Evolutionary conservation across 148 eudicot species (phyloP), one percentile per base, ranked within the genome.

Genomic region (Pouteria glomerata): DNA sequence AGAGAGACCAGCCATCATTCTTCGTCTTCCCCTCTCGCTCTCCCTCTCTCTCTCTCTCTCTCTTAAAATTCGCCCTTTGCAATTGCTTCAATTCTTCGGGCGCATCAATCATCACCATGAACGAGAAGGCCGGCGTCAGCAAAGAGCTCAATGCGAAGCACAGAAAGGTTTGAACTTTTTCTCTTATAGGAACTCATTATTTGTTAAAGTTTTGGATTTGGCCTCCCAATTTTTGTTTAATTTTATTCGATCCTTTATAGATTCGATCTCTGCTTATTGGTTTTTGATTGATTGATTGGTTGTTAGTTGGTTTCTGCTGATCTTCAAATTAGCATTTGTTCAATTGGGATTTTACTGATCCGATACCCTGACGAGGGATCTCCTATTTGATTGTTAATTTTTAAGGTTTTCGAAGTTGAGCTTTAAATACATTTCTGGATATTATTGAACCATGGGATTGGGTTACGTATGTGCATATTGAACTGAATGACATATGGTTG

Each of bases 121-220:
- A 93, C 79, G 82, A 79, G 73, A 93, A 93, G 82, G 98, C 98
- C 24, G 81, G 77, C 72, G 98, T 93, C 33, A 77, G 89, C 73
- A 93, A 93, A 74, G 98, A 93, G 85, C 97, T 93, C 71, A 90
- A 93, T 77, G 95, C 95, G 75, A 84, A 56, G 78, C 98, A 93
- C 76, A 82, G 89, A 79, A 93, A 93, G 94, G 98, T 92, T 31
- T 37, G 42, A 6, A n/a, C 19, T 52, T 76, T 61, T 50, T 63
- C 30, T 58, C 30, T 30, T 51, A 33, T 6, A 6, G 13, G 16
- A 52, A 0, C 35, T 29, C 19, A 18, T 69, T 58, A 18, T 34
- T 48, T 42, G 59, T 57, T 33, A 16, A 31, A 57, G 60, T 53
- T 73, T 48, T 21, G 8, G 27, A 74, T 63, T 57, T 18, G 11